Percentiles rank a stretch among this genome's conserved stretches.
These are phyloP conservation scores for Rhododendron simsii DNA, from an alignment of 148 eudicot species.

Conservation along the genomic window DNA sequence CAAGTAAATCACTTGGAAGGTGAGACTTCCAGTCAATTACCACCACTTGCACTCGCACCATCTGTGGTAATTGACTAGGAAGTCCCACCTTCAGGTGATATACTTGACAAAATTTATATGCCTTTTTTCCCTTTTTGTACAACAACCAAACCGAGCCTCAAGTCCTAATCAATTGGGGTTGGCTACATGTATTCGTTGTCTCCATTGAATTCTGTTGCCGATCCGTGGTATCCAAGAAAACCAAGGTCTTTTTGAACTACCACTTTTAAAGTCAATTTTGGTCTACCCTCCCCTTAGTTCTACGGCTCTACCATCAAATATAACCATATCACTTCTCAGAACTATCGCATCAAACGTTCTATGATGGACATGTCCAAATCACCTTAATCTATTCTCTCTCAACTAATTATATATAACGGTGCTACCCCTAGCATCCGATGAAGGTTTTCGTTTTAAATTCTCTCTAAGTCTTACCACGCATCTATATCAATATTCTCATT, in stretches of 20 bases:
- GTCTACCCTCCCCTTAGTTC: neutral
- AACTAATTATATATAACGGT: neutral
- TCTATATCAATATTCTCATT: neutral
- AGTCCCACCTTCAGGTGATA: neutral
- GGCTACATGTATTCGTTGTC: neutral
- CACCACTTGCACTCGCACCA: neutral
- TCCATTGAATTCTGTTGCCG: neutral
- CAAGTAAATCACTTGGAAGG: neutral
- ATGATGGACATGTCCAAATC: neutral
- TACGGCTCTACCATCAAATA: neutral
- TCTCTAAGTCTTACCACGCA: neutral
- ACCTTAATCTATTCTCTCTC: neutral
- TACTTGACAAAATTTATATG: neutral
- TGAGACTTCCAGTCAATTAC: neutral
- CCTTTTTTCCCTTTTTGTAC: neutral
- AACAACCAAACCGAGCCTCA: neutral
- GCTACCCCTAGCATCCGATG: neutral
- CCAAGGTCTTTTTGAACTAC: neutral
- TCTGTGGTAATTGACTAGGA: neutral
- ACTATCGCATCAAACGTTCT: neutral
- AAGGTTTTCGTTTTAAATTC: neutral
- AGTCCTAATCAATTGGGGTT: neutral
- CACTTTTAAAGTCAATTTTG: too few relatives aligned
- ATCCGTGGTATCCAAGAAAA: neutral
- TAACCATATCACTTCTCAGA: neutral